Evolutionary conservation across 257 asterid genomes (phyloP), one percentile per base, ranked within the genome.

Genomic region (Knoxia roxburghii): DNA sequence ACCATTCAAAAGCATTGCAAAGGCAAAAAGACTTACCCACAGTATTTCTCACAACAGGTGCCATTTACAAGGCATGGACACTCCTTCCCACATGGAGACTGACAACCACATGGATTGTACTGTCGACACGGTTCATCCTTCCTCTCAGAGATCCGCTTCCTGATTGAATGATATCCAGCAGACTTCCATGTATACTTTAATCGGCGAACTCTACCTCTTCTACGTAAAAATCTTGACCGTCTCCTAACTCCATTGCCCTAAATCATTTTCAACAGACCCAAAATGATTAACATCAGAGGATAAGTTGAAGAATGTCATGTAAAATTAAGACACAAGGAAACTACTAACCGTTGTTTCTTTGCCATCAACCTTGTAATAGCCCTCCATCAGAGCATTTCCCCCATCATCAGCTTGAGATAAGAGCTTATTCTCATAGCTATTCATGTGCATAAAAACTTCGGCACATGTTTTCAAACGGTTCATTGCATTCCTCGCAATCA

Each of bases 81-180:
- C 48, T 92, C 90, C 77, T 90, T 94, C 67, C 97, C 99, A 76
- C 97, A 90, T 1, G 91, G 92, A 64, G 87, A 73, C 77, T 87
- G 85, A 81, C 99, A 94, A 54, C 91, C 90, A 71, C 99, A 94
- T 62, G 99, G 99, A 73, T 83, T 88, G 80, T 74, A 94, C 76
- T 94, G 99, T 64, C 95, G 84, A 73, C 95, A 85, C 41, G 97
- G 99, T 78, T 87, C 86, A 81, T 94, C 96, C 79, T 94, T 94
- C 85, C 84, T 84, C 73, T 83, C 96, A 74, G 97, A 82, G 65
- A 86, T 90, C 26, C 97, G 79, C 71, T 94, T 94, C 86, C 91
- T 86, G 76, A 87, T 80, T 55, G 95, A 82, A 71, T 84, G 95
- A 73, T 82, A 90, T 61, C 97, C 99, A 71, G 95, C 91, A 73